Conservation (phyloP, 108 stramenopile species). For the Seminavis robusta region DNA sequence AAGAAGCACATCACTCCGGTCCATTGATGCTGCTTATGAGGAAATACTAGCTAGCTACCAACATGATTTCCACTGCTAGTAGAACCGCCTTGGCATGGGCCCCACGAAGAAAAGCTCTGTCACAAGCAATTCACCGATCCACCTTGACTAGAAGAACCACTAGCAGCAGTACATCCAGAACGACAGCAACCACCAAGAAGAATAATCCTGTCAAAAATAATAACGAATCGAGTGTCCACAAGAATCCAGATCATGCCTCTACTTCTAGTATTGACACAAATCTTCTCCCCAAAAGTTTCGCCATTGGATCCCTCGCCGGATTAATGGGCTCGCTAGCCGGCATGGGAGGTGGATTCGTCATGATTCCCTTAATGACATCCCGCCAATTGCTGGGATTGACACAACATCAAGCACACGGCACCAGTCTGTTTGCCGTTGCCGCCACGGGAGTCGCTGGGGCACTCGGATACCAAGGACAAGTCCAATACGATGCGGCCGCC, state of each 20-base stretch:
- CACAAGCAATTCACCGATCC: too few species aligned
- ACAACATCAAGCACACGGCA: constrained; percentile 92
- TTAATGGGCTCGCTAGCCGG: constrained; percentile 80
- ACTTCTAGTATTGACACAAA: neutral
- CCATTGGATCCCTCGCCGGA: constrained; percentile 77
- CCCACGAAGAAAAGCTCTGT: too few species aligned
- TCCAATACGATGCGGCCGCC: constrained; percentile 69
- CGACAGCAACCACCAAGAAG: too few species aligned
- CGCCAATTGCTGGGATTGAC: constrained; percentile 47
- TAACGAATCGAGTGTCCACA: neutral
- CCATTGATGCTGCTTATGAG: too few species aligned
- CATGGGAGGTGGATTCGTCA: constrained; percentile 93
- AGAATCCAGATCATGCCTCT: neutral
- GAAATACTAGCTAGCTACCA: too few species aligned
- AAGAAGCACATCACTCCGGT: too few species aligned
- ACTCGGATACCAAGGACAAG: constrained; percentile 59
- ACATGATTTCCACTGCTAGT: too few species aligned
- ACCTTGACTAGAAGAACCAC: too few species aligned
- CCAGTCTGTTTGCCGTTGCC: constrained; percentile 83
- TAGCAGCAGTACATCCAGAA: too few species aligned
- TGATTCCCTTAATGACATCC: constrained; percentile 68
- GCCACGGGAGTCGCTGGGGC: constrained; percentile 89
- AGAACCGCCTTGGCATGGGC: too few species aligned
- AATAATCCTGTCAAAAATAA: too few species aligned
- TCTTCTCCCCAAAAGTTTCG: constrained; percentile 48